phyloP scores from a whole-genome alignment of 306 rosid species.

The Trichosanthes cucumerina region DNA sequence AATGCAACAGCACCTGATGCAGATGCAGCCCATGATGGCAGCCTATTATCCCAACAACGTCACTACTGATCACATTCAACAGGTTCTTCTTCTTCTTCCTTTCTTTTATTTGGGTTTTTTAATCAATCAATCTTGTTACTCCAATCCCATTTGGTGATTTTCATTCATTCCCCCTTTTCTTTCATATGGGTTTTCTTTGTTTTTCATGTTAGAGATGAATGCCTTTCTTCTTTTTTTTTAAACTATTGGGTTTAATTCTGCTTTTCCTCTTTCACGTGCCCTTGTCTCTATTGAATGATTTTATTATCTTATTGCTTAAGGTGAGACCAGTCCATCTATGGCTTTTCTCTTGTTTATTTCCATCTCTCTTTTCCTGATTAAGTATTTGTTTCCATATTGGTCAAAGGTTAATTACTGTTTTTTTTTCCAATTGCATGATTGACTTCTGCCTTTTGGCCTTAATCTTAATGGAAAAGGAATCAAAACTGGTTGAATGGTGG shows the following conservation, averaged over 20 bases:
- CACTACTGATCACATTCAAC: constrained; percentile 99
- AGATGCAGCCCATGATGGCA: constrained; percentile 99
- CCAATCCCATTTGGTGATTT: not conserved
- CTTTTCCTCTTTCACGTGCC: constrained; percentile 4
- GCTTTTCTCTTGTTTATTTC: not conserved
- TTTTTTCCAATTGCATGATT: not conserved
- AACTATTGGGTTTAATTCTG: not conserved
- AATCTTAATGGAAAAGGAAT: not conserved
- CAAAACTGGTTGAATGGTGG: not conserved
- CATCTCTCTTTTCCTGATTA: not conserved
- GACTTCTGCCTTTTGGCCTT: not conserved
- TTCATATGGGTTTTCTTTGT: constrained; percentile 2
- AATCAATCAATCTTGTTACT: not conserved
- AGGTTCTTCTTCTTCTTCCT: constrained; percentile 35
- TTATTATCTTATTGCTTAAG: constrained; percentile 1
- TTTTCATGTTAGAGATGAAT: not conserved
- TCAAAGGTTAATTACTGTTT: not conserved
- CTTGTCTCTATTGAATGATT: constrained; percentile 12
- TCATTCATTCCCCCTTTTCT: not conserved
- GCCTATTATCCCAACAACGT: constrained; percentile 94
- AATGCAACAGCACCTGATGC: constrained; percentile 99
- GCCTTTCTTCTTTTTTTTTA: not conserved
- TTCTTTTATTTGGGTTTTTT: not conserved
- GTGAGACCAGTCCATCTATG: not conserved
- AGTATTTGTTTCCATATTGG: not conserved